phyloP scores from a whole-genome alignment of 345 rosid species.

The Boechera divaricarpa region DNA sequence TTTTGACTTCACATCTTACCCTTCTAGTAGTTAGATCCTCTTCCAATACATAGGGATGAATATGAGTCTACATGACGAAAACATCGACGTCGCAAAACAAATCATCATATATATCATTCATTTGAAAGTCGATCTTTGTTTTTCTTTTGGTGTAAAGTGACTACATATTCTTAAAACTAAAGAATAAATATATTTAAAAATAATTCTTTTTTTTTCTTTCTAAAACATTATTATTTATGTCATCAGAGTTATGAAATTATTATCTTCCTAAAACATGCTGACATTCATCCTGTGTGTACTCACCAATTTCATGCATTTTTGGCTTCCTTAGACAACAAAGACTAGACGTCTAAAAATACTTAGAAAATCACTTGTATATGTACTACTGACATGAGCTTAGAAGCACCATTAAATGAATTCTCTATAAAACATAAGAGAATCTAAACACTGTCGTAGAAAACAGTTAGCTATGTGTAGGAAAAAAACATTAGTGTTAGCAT shows the following conservation, averaged over 20 bases:
- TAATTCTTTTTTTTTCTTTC: not conserved
- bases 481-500: slow-evolving; percentile 21
- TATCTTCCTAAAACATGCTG: slow-evolving; percentile 28
- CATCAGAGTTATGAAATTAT: slow-evolving; percentile 13
- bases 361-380: slow-evolving; percentile 9
- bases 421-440: slow-evolving; percentile 14
- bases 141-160: slow-evolving; percentile 3
- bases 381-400: slow-evolving; percentile 12
- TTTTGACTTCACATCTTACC: not conserved
- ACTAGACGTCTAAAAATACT: slow-evolving; percentile 37
- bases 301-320: slow-evolving; percentile 32
- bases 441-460: not conserved
- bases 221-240: not conserved
- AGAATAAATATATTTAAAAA: not conserved
- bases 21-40: not conserved
- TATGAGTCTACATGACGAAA: not conserved
- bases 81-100: not conserved
- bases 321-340: slow-evolving; percentile 39
- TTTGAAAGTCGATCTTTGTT: not conserved
- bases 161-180: not conserved
- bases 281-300: slow-evolving; percentile 40
- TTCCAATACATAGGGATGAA: not conserved
- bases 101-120: slow-evolving; percentile 11
- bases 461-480: slow-evolving; percentile 20
- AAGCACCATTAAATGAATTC: slow-evolving; percentile 5